Evolutionary conservation across 805 yeast genomes (phyloP), one percentile per base, ranked within the genome.

Genomic region (Candida qinlingensis): DNA sequence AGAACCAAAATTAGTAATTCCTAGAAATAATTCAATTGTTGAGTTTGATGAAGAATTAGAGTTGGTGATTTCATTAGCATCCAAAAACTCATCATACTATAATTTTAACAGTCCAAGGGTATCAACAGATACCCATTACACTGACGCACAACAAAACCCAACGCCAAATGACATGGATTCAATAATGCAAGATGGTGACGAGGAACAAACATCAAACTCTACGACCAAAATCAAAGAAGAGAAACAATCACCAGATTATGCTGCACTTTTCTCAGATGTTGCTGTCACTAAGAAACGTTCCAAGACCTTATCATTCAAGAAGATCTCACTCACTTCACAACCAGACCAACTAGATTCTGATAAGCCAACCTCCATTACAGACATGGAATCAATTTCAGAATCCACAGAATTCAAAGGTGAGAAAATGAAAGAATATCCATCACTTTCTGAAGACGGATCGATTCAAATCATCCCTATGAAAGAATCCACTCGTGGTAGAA

Each of bases 401-500:
- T 19, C 19, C 3, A 19, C 19, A 19, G 19, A 26, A 4, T 11
- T 19, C 5, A 40, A 34, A 29, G 39, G 10, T 11, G 50, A 47
- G 34, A 35, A 31, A 26, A 47, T 47, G 30, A 47, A 44, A 34
- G 47, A 47, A 25, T 49, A 49, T 33, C 49, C 44, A 12, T 46
- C 49, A 13, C 39, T 49, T 7, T 40, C 48, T 4, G 52, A 49
- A 33, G 52, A 49, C 33, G 45, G 49, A 11, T 38, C 52, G 19
- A 36, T 49, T 12, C 46, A 46, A 27, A 43, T 46, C 39, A 41
- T 51, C 8, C 57, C 57, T 39, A 34, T 52, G 41, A 52, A 57
- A 27, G 64, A 58, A n/a, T 64, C 77, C 44, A 75, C 79, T 3
- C 70, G 88, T 43, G 88, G 88, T 6, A 72, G 88, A 38, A 82